Conservation (phyloP, 176 grass and related monocot species). For the Zoysia pacifica region DNA sequence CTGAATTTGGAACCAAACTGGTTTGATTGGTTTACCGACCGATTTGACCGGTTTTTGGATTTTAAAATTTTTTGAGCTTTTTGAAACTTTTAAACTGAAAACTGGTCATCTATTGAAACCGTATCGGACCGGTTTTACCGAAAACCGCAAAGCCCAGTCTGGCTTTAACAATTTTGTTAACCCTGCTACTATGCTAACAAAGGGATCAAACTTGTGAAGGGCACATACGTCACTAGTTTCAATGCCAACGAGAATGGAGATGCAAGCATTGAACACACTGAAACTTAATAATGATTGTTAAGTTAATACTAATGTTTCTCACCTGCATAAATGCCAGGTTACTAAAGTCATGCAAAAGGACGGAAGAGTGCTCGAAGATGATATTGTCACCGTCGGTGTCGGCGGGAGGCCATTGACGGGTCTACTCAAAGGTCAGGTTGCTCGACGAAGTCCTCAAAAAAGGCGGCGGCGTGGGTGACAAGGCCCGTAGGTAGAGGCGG, state of each 20-base stretch:
- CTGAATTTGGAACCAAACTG: too few species aligned
- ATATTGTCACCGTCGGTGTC: constrained; percentile 90
- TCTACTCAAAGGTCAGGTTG: constrained; percentile 83
- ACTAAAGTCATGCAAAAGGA: constrained; percentile 82
- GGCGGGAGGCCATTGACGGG: constrained; percentile 79
- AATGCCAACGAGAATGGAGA: constrained; percentile 78
- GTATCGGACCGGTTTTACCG: too few species aligned
- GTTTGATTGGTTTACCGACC: too few species aligned
- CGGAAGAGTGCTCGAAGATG: constrained; percentile 69
- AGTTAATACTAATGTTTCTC: not conserved
- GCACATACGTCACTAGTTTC: constrained; percentile 71
- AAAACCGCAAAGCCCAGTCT: too few species aligned
- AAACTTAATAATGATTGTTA: not conserved
- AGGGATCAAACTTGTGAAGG: constrained; percentile 85
- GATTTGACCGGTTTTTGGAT: too few species aligned
- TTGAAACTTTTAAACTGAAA: too few species aligned
- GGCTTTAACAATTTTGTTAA: too few species aligned
- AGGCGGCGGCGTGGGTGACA: too few species aligned
- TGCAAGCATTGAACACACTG: constrained; percentile 56
- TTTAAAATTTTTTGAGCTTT: too few species aligned
- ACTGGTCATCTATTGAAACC: too few species aligned
- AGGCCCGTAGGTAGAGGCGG: too few species aligned
- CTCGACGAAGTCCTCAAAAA: too few species aligned
- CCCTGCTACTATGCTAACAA: constrained; percentile 71
- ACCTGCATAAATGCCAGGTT: constrained; percentile 56